Conservation (phyloP, 108 stramenopile genomes). For the Nitzschia inconspicua region DNA sequence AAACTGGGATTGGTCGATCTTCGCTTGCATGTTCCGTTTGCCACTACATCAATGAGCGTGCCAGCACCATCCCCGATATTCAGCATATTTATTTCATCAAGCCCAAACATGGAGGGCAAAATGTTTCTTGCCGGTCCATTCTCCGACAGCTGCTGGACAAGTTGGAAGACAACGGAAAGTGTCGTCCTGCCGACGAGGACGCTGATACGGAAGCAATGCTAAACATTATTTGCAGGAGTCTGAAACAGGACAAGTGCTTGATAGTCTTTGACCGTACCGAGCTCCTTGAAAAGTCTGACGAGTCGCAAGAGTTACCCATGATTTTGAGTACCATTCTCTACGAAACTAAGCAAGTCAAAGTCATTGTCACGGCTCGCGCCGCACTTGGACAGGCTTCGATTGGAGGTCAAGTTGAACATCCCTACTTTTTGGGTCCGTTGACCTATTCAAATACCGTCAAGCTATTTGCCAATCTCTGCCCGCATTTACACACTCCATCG, state of each 20-base stretch:
- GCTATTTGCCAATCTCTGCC: conserved; percentile 69
- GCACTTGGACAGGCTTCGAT: conserved; percentile 46
- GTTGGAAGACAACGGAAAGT: conserved; percentile 35
- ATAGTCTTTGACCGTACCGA: conserved; percentile 74
- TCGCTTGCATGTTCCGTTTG: conserved; percentile 64
- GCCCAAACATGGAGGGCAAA: conserved; percentile 35
- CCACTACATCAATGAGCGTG: conserved; percentile 76
- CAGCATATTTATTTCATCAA: conserved; percentile 60
- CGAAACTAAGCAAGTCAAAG: conserved; percentile 55
- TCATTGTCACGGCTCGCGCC: conserved; percentile 44
- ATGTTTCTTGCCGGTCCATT: conserved; percentile 26
- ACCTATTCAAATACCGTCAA: conserved; percentile 52
- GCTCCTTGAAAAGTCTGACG: conserved; percentile 45
- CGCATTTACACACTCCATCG: conserved; percentile 57
- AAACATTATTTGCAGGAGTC: conserved; percentile 25
- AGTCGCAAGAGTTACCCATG: conserved; percentile 53
- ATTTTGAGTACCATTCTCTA: conserved; percentile 64
- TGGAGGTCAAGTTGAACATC: conserved; percentile 57
- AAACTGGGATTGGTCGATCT: conserved; percentile 71
- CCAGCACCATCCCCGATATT: conserved; percentile 43
- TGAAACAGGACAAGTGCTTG: conserved; percentile 54
- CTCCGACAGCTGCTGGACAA: conserved; percentile 42
- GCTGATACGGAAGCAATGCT: conserved; percentile 44
- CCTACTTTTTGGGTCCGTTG: conserved; percentile 55
- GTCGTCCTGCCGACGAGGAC: conserved; percentile 25